A percentile compares a stretch with the other conserved stretches of the same genome.
Evolutionary conservation across 2,329 filamentous ascomycete genomes (phyloP).

Genomic region (Mollisia scopiformis): DNA sequence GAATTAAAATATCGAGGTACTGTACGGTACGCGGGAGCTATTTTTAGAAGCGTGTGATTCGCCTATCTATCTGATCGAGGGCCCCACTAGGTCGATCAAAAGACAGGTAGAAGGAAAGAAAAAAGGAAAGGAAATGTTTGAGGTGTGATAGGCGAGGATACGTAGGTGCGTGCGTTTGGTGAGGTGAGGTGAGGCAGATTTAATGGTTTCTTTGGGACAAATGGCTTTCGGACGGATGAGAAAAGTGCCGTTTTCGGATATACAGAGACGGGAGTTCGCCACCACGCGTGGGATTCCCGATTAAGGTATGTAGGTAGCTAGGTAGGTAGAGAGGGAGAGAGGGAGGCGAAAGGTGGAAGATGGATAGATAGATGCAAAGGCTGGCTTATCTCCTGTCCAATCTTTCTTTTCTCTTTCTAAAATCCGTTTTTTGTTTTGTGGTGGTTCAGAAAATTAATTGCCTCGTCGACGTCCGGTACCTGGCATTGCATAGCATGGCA

Average conservation of each 20-base stretch:
- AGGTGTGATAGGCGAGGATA: background rate
- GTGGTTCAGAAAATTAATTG: background rate
- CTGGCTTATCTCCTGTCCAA: background rate
- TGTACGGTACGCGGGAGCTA: slow-evolving; percentile 5
- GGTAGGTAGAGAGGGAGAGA: too few relatives aligned
- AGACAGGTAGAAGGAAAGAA: too few relatives aligned
- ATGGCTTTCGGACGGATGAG: background rate
- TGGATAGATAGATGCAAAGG: too few relatives aligned
- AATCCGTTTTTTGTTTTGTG: too few relatives aligned
- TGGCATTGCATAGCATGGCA: background rate
- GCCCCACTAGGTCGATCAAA: too few relatives aligned
- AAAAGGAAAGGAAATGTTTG: too few relatives aligned
- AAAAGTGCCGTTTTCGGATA: too few relatives aligned
- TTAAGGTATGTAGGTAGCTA: too few relatives aligned
- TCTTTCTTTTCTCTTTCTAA: background rate
- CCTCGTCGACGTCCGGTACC: background rate
- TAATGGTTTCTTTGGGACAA: background rate
- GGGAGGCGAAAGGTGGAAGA: too few relatives aligned
- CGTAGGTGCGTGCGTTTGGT: background rate
- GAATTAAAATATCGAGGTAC: background rate
- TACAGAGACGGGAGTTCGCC: too few relatives aligned
- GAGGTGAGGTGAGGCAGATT: background rate
- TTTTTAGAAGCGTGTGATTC: background rate
- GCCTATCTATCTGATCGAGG: too few relatives aligned
- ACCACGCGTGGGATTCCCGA: background rate